Evolutionary conservation across 495 filamentous ascomycete species (phyloP).

Genomic region (Penicillium angulare): DNA sequence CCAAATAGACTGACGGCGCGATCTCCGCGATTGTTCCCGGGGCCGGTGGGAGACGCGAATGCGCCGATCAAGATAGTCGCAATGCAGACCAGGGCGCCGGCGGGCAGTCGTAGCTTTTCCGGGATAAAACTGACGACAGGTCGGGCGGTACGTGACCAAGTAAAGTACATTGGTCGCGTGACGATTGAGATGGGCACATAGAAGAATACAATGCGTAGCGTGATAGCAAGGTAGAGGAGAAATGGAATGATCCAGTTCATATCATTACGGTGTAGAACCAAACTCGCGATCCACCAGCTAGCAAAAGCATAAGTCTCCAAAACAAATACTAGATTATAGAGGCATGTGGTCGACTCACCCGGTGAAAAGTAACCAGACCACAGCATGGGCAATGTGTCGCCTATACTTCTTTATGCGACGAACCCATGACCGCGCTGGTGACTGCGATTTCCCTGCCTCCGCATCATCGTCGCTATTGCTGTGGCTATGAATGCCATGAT

Average conservation of each 20-base stretch:
- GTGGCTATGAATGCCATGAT: constrained; percentile 37
- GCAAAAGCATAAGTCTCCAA: constrained; percentile 11
- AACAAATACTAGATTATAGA: not conserved
- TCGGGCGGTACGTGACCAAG: constrained; percentile 64
- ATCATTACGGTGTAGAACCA: constrained; percentile 70
- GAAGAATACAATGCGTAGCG: constrained; percentile 69
- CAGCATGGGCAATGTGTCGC: constrained; percentile 45
- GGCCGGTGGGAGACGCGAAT: constrained; percentile 66
- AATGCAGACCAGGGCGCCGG: constrained; percentile 58
- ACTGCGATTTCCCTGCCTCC: constrained; percentile 22
- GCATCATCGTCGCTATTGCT: constrained; percentile 33
- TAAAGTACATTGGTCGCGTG: constrained; percentile 59
- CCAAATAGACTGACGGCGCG: constrained; percentile 81
- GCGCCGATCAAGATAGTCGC: constrained; percentile 71
- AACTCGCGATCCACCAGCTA: constrained; percentile 86
- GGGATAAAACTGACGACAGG: constrained; percentile 56
- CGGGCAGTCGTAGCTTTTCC: constrained; percentile 56
- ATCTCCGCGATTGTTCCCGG: constrained; percentile 74
- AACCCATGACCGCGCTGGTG: constrained; percentile 23
- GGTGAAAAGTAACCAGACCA: constrained; percentile 58
- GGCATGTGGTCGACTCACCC: constrained; percentile 44
- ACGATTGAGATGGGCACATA: constrained; percentile 67
- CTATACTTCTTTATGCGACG: constrained; percentile 27
- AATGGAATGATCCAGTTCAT: constrained; percentile 83
- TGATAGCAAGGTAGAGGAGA: constrained; percentile 74